phyloP scores from a whole-genome alignment of 2,329 filamentous ascomycete genomes.

The Apiospora rasikravindrae region DNA sequence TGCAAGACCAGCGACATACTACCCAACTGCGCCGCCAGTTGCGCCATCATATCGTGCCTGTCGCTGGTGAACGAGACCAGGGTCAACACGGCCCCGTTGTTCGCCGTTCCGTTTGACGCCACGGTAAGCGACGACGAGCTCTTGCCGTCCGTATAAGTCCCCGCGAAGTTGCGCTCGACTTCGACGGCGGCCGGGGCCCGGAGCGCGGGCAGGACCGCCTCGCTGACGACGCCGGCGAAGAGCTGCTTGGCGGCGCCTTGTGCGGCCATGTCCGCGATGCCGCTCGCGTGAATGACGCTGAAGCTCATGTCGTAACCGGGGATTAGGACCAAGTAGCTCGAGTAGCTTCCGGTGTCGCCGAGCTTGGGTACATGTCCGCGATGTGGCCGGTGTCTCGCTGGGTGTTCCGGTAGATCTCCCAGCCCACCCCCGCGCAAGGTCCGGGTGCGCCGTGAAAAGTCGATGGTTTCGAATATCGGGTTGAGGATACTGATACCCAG shows the following conservation, averaged over 20 bases:
- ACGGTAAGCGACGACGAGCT: conserved; percentile 27
- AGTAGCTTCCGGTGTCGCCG: conserved; percentile 40
- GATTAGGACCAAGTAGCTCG: conserved; percentile 39
- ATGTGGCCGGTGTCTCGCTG: conserved; percentile 30
- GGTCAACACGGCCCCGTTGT: conserved; percentile 28
- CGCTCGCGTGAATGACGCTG: conserved; percentile 37
- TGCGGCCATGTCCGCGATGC: conserved; percentile 20
- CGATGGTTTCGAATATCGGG: conserved; percentile 44
- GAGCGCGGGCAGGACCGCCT: conserved; percentile 33
- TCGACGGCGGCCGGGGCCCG: conserved; percentile 34
- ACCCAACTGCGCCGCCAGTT: background rate
- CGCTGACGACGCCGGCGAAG: conserved; percentile 37
- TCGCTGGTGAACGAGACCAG: conserved; percentile 27
- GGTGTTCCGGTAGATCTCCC: conserved; percentile 44
- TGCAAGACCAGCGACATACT: conserved; percentile 26
- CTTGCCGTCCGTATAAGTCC: conserved; percentile 30
- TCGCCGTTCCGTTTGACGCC: conserved; percentile 28
- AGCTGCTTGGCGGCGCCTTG: conserved; percentile 22
- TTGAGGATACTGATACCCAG: conserved; percentile 46
- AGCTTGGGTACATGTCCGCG: conserved; percentile 43
- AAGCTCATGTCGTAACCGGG: conserved; percentile 43
- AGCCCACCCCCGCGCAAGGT: conserved; percentile 41
- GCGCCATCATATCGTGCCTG: conserved; percentile 23
- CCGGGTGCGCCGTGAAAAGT: conserved; percentile 41
- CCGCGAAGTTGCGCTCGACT: conserved; percentile 32